Percentiles rank a stretch among this genome's conserved stretches.
These are phyloP conservation scores for Geranium incanum DNA, from an alignment of 441 rosid genomes.

Conservation along the genomic window DNA sequence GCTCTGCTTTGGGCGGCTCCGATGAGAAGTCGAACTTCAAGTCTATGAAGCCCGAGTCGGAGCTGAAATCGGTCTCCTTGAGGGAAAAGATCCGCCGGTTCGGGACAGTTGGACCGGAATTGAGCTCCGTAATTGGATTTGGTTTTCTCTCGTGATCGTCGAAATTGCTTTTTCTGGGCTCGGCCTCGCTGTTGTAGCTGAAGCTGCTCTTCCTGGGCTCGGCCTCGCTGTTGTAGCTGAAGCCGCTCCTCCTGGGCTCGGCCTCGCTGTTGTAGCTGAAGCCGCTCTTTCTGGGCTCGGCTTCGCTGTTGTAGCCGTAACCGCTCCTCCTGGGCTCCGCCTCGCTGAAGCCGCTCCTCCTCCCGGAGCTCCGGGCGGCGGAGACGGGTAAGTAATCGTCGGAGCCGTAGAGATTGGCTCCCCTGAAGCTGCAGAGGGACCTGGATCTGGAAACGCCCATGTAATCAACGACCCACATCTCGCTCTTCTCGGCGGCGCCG, in stretches of 20 bases:
- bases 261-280: neutral
- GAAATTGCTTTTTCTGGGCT: constrained; percentile 39
- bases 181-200: constrained; percentile 36
- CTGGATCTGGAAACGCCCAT: constrained; percentile 78
- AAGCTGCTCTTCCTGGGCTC: neutral
- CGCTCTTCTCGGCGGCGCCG: constrained; percentile 48
- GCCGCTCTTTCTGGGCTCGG: constrained; percentile 44
- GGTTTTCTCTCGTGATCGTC: neutral
- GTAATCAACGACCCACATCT: constrained; percentile 73
- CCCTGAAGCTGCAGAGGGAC: constrained; percentile 81
- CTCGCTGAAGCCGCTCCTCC: constrained; percentile 19
- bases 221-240: constrained; percentile 10
- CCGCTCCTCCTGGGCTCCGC: constrained; percentile 33
- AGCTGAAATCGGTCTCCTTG: constrained; percentile 54
- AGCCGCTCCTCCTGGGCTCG: constrained; percentile 29
- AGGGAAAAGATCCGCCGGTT: constrained; percentile 61
- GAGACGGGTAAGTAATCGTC: constrained; percentile 42
- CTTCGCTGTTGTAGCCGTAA: constrained; percentile 28
- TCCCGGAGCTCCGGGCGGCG: constrained; percentile 42
- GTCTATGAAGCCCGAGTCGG: constrained; percentile 83
- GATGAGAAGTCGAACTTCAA: constrained; percentile 67
- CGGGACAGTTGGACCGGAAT: constrained; percentile 19
- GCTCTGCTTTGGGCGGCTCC: constrained; percentile 30
- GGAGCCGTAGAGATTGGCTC: constrained; percentile 43
- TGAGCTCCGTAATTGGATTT: constrained; percentile 12